These are phyloP conservation scores for Solanum rostratum DNA, from an alignment of 257 asterid species.

Conservation along the genomic window DNA sequence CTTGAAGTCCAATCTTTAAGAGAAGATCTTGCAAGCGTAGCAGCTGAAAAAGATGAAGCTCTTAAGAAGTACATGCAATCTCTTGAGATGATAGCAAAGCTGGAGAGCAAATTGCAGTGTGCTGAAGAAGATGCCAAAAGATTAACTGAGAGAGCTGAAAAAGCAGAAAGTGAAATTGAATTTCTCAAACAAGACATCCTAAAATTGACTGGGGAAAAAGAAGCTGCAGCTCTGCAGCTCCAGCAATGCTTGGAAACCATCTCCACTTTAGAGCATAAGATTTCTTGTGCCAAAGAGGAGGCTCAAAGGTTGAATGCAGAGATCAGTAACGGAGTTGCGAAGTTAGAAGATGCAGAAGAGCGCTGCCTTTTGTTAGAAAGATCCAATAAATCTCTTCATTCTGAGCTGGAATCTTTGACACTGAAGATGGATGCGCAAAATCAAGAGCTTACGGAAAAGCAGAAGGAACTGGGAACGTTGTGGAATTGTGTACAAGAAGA, in stretches of 20 bases:
- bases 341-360: conserved; percentile 74
- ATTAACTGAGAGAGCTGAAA: conserved; percentile 63
- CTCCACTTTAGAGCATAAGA: conserved; percentile 47
- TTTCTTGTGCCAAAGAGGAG: conserved; percentile 52
- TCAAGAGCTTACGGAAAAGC: conserved; percentile 86
- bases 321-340: conserved; percentile 47
- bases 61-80: conserved; percentile 63
- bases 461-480: conserved; percentile 68
- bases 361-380: conserved; percentile 51
- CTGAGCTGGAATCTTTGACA: conserved; percentile 69
- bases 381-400: conserved; percentile 65
- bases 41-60: conserved; percentile 66
- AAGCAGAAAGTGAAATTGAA: conserved; percentile 67
- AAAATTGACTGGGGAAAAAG: conserved; percentile 59
- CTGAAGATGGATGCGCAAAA: conserved; percentile 64
- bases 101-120: conserved; percentile 60
- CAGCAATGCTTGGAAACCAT: conserved; percentile 55
- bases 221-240: conserved; percentile 48
- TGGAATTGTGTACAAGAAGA: conserved; percentile 93
- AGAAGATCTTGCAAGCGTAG: conserved; percentile 36
- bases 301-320: conserved; percentile 49
- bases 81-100: conserved; percentile 54
- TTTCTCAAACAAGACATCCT: conserved; percentile 45
- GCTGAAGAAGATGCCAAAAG: conserved; percentile 52
- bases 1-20: conserved; percentile 36